Evolutionary conservation across 805 yeast genomes (phyloP), one percentile per base, ranked within the genome.

Genomic region (Wickerhamiella dianesei): DNA sequence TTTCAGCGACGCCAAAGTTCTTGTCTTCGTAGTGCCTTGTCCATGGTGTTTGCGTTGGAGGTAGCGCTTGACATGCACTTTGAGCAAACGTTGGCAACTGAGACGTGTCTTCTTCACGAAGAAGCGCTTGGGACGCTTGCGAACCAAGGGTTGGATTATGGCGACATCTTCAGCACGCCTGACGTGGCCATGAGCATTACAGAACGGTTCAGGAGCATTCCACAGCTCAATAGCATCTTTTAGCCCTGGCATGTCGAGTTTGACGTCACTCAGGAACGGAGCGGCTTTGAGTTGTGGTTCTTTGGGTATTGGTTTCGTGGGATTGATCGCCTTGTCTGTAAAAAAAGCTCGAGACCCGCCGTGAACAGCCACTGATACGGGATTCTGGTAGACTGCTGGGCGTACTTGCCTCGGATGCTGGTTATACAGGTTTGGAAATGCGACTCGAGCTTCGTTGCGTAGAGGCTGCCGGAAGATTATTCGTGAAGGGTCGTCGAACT

Each of bases 31-130:
- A 29, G 68, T 66, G 2, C 70, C 65, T 2, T 68, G 64, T 20
- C 41, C 35, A 17, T 29, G 18, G 6, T 63, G 64, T 14, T 62
- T 59, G 19, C 68, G 70, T 48, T 79, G 84, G 22, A 92, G 66
- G 48, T 79, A 82, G 59, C 83, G 85, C 43, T 79, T 66, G 2
- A 89, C 88, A 56, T 75, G 67, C 1, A 73, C 70, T 59, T 92
- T 92, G 46, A 94, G 64, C n/a, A 92, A 68, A 60, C 86, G 85
- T 60, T 92, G 97, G 59, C 88, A 82, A 0, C 97, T 88, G 1
- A 87, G 76, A 39, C 88, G 74, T 0, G 84, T 86, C 59, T 92
- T 92, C 6, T 78, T 74, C 0, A 88, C 87, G 47, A 73, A 70
- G 13, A 66, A 65, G 6, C 73, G 68, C 4, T 46, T 49, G 9